These are phyloP conservation scores for Rhizopogon vesiculosus DNA, from an alignment of 768 basidiomycete species.

Conservation along the genomic window DNA sequence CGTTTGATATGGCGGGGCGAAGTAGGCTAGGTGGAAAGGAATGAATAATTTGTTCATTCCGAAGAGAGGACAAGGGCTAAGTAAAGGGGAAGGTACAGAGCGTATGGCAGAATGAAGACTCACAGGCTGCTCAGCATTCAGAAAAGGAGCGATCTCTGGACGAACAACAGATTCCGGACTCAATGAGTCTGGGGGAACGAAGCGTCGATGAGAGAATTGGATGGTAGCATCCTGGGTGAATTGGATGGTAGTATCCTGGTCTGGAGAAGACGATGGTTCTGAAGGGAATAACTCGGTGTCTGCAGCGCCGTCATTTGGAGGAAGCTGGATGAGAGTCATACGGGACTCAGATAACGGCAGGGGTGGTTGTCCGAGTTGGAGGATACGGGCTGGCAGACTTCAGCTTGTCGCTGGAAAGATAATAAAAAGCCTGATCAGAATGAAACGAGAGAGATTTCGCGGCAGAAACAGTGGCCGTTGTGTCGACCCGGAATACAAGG, in stretches of 20 bases:
- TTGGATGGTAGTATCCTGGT: neutral
- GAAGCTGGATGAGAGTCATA: neutral
- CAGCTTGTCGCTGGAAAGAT: no score
- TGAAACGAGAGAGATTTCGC: neutral
- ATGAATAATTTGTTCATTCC: neutral
- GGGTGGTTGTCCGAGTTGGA: neutral
- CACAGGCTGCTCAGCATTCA: neutral
- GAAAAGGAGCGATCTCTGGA: slow-evolving; percentile 7
- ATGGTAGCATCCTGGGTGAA: neutral
- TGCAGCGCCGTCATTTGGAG: neutral
- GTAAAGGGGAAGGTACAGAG: neutral
- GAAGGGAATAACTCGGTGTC: neutral
- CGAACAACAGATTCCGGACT: neutral
- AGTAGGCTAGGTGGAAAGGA: neutral
- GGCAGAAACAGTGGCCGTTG: neutral
- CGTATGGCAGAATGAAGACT: neutral
- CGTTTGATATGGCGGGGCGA: slow-evolving; percentile 14
- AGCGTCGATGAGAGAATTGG: neutral
- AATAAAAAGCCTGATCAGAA: neutral
- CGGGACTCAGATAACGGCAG: neutral
- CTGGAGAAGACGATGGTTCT: neutral
- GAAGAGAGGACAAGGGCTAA: neutral
- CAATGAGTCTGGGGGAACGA: neutral
- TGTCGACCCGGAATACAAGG: no score
- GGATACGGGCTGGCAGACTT: neutral